These are phyloP conservation scores for Neonectria hederae DNA, from an alignment of 2,329 filamentous ascomycete genomes.

Conservation along the genomic window DNA sequence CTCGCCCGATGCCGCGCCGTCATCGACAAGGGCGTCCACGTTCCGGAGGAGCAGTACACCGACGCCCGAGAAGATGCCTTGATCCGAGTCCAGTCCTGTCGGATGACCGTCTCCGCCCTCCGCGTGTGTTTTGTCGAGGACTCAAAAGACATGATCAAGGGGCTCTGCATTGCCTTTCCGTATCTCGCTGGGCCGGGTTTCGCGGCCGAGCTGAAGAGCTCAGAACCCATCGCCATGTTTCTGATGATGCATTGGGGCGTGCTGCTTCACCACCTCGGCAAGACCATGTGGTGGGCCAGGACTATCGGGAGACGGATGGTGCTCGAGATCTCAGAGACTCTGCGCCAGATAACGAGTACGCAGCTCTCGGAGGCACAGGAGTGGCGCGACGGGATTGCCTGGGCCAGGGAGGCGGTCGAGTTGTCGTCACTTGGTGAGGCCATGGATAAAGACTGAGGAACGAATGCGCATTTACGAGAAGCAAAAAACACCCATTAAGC, in stretches of 20 bases:
- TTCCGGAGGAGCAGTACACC: background rate
- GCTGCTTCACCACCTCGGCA: slow-evolving; percentile 41
- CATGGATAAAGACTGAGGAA: background rate
- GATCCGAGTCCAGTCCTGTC: slow-evolving; percentile 20
- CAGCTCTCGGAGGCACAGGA: slow-evolving; percentile 23
- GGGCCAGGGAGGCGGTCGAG: slow-evolving; percentile 35
- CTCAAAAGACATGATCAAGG: slow-evolving; percentile 43
- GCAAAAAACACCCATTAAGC: background rate
- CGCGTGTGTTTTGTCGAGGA: slow-evolving; percentile 49
- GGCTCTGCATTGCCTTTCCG: slow-evolving; percentile 46
- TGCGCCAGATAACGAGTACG: background rate
- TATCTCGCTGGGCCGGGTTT: slow-evolving; percentile 45
- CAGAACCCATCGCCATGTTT: slow-evolving; percentile 49
- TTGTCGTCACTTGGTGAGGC: background rate
- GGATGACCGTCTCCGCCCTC: slow-evolving; percentile 43
- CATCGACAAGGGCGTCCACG: slow-evolving; percentile 28
- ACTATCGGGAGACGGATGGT: slow-evolving; percentile 37
- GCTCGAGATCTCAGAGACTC: slow-evolving; percentile 30
- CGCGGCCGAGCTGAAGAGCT: slow-evolving; percentile 40
- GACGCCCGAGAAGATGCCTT: slow-evolving; percentile 5
- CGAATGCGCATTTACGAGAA: background rate
- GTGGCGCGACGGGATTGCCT: slow-evolving; percentile 33
- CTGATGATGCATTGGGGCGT: slow-evolving; percentile 52
- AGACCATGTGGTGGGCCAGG: slow-evolving; percentile 39
- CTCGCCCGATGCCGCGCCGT: slow-evolving; percentile 19